Evolutionary conservation across 768 basidiomycete species (phyloP), one percentile per base, ranked within the genome.

Genomic region (Cantharellus cinnabarinus): DNA sequence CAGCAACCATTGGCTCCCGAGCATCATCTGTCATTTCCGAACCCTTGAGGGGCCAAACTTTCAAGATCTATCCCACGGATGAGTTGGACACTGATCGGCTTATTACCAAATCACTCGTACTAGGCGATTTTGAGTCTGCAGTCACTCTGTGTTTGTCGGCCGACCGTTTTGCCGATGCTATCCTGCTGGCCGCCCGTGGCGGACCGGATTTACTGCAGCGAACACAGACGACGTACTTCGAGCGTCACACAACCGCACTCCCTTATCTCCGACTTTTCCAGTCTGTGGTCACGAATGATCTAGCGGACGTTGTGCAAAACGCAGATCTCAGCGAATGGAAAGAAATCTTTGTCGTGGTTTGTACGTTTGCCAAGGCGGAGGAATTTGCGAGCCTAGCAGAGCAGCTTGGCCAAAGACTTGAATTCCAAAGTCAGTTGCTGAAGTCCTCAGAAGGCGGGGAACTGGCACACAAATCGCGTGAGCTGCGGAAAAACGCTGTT

Each of bases 251-350:
- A 0, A 76, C 79, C 4, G 71, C 78, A 1, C 71, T 85, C 2
- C 88, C 93, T 0, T 97, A 94, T 70, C 79, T 98, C 34, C 85
- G 95, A 42, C 77, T 99, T 5, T 89, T 93, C 79, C 89, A 97
- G 67, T 87, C 84, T 7, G 86, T 99, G 64, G 88, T 94, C 60
- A 85, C 84, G 42, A 81, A 90, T 65, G 95, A 98, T 66, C 79
- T 98, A 4, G 76, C 79, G 20, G 95, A 97, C 68, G 81, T 98
- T 56, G 93, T 97, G 4, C 91, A 95, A 69, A 95, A 97, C 65
- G 94, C 93, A 34, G 91, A 98, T 64, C 68, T 98, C 56, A 75
- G 80, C 48, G 91, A 99, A 68, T 98, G 94, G 94, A 80, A 84
- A 60, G 94, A 95, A 70, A 88, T 93, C 57, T 97, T 98, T 64